Evolutionary conservation across 371 early-diverging fungal genomes (phyloP), one percentile per base, ranked within the genome.

Genomic region (Apophysomyces elegans): DNA sequence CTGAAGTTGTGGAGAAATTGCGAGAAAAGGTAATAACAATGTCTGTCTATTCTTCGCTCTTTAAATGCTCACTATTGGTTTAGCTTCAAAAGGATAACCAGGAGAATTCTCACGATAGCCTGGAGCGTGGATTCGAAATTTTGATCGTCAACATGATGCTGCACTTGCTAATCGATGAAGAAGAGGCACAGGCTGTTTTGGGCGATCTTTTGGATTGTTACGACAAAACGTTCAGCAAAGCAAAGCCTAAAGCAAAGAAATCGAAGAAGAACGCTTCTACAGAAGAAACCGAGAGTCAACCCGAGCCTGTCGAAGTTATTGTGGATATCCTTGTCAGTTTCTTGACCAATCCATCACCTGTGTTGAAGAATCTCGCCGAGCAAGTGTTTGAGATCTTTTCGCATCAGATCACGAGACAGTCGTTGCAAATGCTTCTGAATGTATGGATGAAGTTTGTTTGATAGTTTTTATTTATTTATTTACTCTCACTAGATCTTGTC

Each of bases 241-340:
- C 84, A 70, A 80, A 62, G 56, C 50, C 46, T 13, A 72, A 64
- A 37, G 45, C 59, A 36, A 71, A 73, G 59, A 71, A 72, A 71
- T 68, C 73, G 61, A 63, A 61, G 36, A 73, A 76, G 54, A 56
- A 65, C 32, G 41, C 56, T 7, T 65, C 56, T 16, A 70, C 74
- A 18, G 76, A 73, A 5, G 74, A 81, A 14, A 26, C 32, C 2
- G 86, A 88, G 14, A 86, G 85, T 26, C 88, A 89, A 62, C 90
- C 86, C 12, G 81, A 90, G 57, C 94, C 96, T 4, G 85, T 93
- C 39, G 96, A 96, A 66, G 97, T 96, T 37, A 83, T 97, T 66
- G 84, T 95, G 6, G 98, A 97, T 82, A 90, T 95, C 39, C 78
- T 96, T 63, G 78, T 98, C 68, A 88, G 92, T 70, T 90, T 96